Evolutionary conservation across 2,329 filamentous ascomycete genomes (phyloP), one percentile per base, ranked within the genome.

Genomic region (Teratosphaeria pseudoeucalypti): DNA sequence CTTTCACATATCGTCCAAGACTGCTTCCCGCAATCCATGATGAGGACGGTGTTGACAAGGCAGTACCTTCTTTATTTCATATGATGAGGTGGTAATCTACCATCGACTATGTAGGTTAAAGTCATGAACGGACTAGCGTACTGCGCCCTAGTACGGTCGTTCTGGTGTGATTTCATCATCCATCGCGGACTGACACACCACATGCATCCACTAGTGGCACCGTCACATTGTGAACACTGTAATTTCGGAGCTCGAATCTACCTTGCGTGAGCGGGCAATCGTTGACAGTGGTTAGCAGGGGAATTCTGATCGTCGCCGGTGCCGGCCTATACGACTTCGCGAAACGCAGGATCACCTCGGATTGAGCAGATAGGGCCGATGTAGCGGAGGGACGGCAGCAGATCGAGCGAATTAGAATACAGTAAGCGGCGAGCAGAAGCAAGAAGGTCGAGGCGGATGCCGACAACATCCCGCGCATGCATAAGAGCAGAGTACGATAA

Each of bases 311-410:
- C 72, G 81, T 88, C 68, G 91, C 92, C 66, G 94, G 92, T 71
- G 94, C 85, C 65, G 89, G 87, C 64, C 91, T 92, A 70, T 99
- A 97, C 81, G 91, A 89, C 79, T 96, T 96, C 73, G 94, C 94
- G 64, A 99, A 99, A 81, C 83, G 85, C 71, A 87, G 86, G 74
- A 95, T 99, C 82, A 96, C 96, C 73, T 89, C 89, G 67, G 91
- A 96, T 75, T 89, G 92, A 64, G 81, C 83, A 62, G 79, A 84
- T 62, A 85, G 89, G 69, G 83, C 88, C 65, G 82, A 88, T 67
- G 85, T 88, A 62, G 82, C 84, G 67, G 86, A 87, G 77, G 86
- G 81, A 67, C 67, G 69, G 59, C 66, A 67, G 34, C 62, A 66
- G 39, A 61, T 62, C 12, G 65, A 70, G 54, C 57, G 65, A 39